Conservation (phyloP, 352 stramenopile genomes). For the Globisporangium recalcitrans region DNA sequence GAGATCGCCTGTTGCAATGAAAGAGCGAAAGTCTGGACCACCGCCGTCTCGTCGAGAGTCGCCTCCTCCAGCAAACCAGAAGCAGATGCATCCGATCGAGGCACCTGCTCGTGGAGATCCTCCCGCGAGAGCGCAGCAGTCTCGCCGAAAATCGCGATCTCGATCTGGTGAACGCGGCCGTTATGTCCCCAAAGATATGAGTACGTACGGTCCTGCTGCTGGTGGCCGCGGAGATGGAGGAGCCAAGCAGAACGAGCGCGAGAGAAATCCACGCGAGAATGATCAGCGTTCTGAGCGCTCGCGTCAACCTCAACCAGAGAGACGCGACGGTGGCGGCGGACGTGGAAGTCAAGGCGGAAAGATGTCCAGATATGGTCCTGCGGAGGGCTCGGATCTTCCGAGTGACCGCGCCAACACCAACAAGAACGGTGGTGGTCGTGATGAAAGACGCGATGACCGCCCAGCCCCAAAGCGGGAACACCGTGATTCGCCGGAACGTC, state of each 20-base stretch:
- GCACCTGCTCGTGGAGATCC: background rate
- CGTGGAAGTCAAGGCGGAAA: background rate
- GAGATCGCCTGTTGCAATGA: slow-evolving; percentile 1
- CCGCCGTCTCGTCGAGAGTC: background rate
- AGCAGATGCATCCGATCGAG: background rate
- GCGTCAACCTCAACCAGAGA: slow-evolving; percentile 1
- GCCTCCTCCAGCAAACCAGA: slow-evolving; percentile 1
- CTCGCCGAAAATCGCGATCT: slow-evolving; percentile 9
- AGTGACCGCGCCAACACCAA: slow-evolving; percentile 1
- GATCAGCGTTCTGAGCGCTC: slow-evolving; percentile 9
- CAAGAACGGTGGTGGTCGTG: slow-evolving; percentile 7
- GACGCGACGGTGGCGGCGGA: slow-evolving; percentile 7
- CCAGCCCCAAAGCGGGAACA: background rate
- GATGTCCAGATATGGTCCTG: slow-evolving; percentile 19
- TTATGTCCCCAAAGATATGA: slow-evolving; percentile 3
- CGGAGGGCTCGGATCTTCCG: background rate
- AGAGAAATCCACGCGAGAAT: background rate
- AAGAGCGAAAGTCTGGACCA: background rate
- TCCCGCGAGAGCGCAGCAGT: background rate
- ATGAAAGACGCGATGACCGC: slow-evolving; percentile 20
- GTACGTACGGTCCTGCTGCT: slow-evolving; percentile 8
- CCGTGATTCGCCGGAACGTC: background rate
- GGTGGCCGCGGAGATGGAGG: background rate
- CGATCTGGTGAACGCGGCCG: slow-evolving; percentile 13
- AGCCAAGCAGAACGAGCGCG: background rate